phyloP scores from a whole-genome alignment of 78 protist genomes.

The Pigoraptor vietnamica region DNA sequence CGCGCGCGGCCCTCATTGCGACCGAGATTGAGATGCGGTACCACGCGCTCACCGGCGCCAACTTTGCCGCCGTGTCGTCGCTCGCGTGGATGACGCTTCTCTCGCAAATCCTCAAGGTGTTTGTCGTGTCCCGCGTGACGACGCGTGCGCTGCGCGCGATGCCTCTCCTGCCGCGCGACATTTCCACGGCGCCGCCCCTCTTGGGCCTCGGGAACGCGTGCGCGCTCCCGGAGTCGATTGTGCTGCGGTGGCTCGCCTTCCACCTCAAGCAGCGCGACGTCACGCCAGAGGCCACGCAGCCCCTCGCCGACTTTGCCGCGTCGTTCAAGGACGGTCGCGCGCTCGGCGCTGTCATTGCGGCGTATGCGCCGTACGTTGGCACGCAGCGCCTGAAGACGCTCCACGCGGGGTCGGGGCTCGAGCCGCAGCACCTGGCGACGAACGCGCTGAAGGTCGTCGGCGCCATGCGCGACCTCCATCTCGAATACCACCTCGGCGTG shows the following conservation, averaged over 20 bases:
- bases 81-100: not conserved
- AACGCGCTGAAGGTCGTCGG: not conserved
- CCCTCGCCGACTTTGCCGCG: not conserved
- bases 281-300: not conserved
- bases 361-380: not conserved
- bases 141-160: not conserved
- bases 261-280: not conserved
- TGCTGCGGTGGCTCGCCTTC: not conserved
- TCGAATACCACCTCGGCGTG: not conserved
- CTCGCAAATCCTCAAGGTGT: not conserved
- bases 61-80: not conserved
- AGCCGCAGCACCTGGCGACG: not conserved
- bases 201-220: not conserved
- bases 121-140: not conserved
- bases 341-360: not conserved
- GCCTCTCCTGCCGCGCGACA: not conserved
- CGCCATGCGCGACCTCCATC: not conserved
- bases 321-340: not conserved
- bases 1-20: not conserved
- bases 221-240: not conserved
- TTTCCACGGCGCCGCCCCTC: not conserved
- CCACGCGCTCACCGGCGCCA: not conserved
- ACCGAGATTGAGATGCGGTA: not conserved
- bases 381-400: not conserved
- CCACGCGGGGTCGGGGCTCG: not conserved